phyloP scores from a whole-genome alignment of 108 stramenopile genomes.

The Craspedostauros australis region DNA sequence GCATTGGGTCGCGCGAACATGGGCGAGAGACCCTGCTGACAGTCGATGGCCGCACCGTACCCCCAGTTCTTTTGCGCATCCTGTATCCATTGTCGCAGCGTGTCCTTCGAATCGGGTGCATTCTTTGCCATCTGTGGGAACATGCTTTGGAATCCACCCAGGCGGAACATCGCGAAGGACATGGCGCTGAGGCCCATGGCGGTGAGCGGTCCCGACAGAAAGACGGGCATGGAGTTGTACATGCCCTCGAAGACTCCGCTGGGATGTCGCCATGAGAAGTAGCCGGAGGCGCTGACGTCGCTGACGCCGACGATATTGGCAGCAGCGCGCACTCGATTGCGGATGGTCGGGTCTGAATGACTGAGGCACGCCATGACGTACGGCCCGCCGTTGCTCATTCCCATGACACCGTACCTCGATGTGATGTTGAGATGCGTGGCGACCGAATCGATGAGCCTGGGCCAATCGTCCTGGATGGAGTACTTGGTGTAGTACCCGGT shows the following conservation, averaged over 20 bases:
- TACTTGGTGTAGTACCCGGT: background rate
- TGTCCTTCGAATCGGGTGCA: no score
- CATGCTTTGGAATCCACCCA: background rate
- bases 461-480: background rate
- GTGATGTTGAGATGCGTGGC: background rate
- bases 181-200: background rate
- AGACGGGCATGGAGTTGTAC: background rate
- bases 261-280: background rate
- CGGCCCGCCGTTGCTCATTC: background rate
- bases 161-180: background rate
- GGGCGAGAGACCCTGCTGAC: background rate
- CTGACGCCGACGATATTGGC: constrained; percentile 1
- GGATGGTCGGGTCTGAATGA: background rate
- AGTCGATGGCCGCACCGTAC: background rate
- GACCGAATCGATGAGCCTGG: background rate
- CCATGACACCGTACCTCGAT: background rate
- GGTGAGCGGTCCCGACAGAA: background rate
- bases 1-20: background rate
- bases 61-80: background rate
- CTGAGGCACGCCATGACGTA: constrained; percentile 1
- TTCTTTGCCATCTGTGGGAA: background rate
- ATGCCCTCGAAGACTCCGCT: background rate
- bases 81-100: no score
- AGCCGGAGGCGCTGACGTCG: background rate
- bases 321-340: background rate